These are phyloP conservation scores for Cucurbita moschata DNA, from an alignment of 306 rosid genomes.

Conservation along the genomic window DNA sequence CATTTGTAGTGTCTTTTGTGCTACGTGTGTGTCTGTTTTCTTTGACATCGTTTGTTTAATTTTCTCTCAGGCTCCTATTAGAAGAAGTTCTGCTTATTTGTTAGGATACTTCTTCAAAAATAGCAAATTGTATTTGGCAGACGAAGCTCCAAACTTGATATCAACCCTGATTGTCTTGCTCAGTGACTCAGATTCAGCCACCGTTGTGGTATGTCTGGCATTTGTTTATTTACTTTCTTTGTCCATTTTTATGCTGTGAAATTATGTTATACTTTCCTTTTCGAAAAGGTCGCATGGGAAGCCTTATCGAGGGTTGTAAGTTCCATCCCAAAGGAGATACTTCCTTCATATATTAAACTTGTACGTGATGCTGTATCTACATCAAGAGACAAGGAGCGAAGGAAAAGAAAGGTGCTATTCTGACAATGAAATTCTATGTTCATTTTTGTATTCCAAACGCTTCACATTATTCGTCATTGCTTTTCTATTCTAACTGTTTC, in stretches of 20 bases:
- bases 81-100: conserved; percentile 70
- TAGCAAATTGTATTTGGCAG: conserved; percentile 83
- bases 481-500: neutral
- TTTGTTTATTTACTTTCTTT: conserved; percentile 10
- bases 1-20: neutral
- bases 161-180: conserved; percentile 68
- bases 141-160: conserved; percentile 87
- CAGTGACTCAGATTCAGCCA: conserved; percentile 76
- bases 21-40: neutral
- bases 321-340: conserved; percentile 79
- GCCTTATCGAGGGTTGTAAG: conserved; percentile 74
- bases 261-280: conserved; percentile 5
- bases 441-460: neutral
- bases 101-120: conserved; percentile 86
- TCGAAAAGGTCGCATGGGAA: conserved; percentile 69
- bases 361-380: conserved; percentile 98
- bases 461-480: neutral
- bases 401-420: conserved; percentile 76
- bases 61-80: conserved; percentile 56
- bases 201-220: conserved; percentile 45
- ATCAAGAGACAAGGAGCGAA: conserved; percentile 82
- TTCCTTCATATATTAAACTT: conserved; percentile 77
- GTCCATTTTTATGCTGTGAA: conserved; percentile 3
- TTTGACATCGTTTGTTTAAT: conserved; percentile 6
- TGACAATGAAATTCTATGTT: neutral